Conservation (phyloP, 352 stramenopile species). For the Globisporangium nunn region DNA sequence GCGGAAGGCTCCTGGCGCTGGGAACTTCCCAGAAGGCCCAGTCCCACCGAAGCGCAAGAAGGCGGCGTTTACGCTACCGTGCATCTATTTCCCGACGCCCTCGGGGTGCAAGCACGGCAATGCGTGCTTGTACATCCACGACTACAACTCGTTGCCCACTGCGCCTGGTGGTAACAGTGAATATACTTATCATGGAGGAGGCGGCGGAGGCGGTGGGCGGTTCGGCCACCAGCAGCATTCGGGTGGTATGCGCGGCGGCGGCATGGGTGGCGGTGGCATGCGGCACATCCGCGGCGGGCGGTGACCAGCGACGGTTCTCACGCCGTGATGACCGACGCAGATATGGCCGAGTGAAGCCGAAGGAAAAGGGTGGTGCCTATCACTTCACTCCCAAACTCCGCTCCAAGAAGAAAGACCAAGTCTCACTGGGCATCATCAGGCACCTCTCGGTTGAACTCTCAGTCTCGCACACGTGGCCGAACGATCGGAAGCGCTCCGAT, state of each 20-base stretch:
- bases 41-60: constrained; percentile 40
- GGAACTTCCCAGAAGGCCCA: constrained; percentile 27
- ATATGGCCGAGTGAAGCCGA: background rate
- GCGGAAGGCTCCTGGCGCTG: constrained; percentile 30
- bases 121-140: constrained; percentile 64
- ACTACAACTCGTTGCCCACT: constrained; percentile 18
- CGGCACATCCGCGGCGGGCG: constrained; percentile 51
- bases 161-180: constrained; percentile 33
- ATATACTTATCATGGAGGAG: constrained; percentile 55
- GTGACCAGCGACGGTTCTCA: constrained; percentile 14
- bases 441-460: too few species aligned
- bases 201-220: constrained; percentile 11
- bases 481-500: constrained; percentile 3
- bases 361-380: too few species aligned
- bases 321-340: background rate
- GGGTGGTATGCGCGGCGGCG: constrained; percentile 32
- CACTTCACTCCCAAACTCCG: too few species aligned
- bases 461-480: background rate
- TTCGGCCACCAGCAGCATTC: constrained; percentile 25
- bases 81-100: constrained; percentile 65
- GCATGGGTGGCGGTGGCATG: constrained; percentile 22
- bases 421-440: too few species aligned
- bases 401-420: too few species aligned
- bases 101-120: constrained; percentile 67
- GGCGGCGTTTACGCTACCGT: constrained; percentile 36